phyloP scores from a whole-genome alignment of 805 yeast species.

The Lipomyces sp. region DNA sequence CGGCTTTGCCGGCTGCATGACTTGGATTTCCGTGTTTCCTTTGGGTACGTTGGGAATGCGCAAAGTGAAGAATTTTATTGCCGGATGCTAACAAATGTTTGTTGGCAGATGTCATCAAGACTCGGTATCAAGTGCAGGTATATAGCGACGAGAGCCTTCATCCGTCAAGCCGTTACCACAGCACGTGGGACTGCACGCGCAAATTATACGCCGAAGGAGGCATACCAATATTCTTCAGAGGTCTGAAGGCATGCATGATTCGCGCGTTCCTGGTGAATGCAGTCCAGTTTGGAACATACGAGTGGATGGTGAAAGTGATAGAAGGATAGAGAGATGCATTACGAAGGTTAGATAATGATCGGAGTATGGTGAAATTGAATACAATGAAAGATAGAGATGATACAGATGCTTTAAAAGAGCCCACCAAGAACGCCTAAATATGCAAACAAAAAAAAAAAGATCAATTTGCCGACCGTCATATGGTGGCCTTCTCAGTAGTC shows the following conservation, averaged over 20 bases:
- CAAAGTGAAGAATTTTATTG: too few relatives aligned
- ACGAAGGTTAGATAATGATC: not conserved
- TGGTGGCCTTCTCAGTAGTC: too few relatives aligned
- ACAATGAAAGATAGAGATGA: too few relatives aligned
- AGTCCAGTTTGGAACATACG: slow-evolving; percentile 31
- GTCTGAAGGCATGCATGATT: slow-evolving; percentile 27
- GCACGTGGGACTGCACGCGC: slow-evolving; percentile 29
- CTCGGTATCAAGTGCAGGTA: slow-evolving; percentile 28
- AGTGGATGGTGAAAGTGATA: slow-evolving; percentile 23
- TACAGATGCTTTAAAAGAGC: too few relatives aligned
- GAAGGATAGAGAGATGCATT: not conserved
- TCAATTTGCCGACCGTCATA: too few relatives aligned
- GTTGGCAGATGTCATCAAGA: slow-evolving; percentile 28
- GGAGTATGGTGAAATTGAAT: too few relatives aligned
- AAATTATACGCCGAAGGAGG: slow-evolving; percentile 25
- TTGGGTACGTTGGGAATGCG: slow-evolving; percentile 8
- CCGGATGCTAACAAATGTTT: not conserved
- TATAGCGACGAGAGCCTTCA: not conserved
- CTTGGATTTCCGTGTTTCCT: slow-evolving; percentile 33
- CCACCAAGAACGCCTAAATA: too few relatives aligned
- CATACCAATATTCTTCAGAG: slow-evolving; percentile 24
- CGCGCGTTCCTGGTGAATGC: slow-evolving; percentile 33
- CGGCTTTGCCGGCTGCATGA: slow-evolving; percentile 32
- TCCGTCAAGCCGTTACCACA: slow-evolving; percentile 7
- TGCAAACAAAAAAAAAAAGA: too few relatives aligned